Percentiles rank a stretch among this genome's conserved stretches.
Conservation (phyloP, 1,284 basidiomycete species). For the Fomitopsis pinicola region DNA sequence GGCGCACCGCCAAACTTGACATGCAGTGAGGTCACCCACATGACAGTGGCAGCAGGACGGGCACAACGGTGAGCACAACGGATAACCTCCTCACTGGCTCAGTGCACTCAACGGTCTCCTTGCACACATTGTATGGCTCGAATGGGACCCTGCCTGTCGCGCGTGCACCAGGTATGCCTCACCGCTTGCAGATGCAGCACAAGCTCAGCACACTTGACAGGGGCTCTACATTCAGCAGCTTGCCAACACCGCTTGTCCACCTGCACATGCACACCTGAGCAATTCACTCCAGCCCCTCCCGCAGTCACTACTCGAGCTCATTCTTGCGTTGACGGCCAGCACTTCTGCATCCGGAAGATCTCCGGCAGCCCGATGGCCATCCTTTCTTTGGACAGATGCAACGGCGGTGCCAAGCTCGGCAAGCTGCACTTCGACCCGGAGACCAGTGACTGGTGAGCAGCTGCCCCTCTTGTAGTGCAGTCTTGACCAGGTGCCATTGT, state of each 20-base stretch:
- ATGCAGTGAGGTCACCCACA: too few relatives aligned
- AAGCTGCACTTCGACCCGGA: too few relatives aligned
- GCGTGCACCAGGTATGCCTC: conserved; percentile 12
- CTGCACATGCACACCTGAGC: conserved; percentile 71
- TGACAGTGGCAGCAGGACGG: conserved; percentile 58
- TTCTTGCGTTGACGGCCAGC: conserved; percentile 78
- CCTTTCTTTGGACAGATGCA: conserved; percentile 81
- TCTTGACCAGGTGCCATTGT: too few relatives aligned
- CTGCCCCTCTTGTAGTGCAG: too few relatives aligned
- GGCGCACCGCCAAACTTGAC: too few relatives aligned
- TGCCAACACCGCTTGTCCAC: conserved; percentile 56
- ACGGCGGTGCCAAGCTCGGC: conserved; percentile 93
- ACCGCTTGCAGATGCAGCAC: conserved; percentile 29
- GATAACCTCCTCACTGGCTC: conserved; percentile 65
- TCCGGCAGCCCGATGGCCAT: conserved; percentile 82
- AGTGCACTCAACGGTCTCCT: conserved; percentile 61
- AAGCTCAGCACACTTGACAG: conserved; percentile 66
- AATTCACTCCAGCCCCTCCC: conserved; percentile 76
- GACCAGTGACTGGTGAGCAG: too few relatives aligned
- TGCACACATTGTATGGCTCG: conserved; percentile 64
- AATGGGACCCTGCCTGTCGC: conserved; percentile 14
- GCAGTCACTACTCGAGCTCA: conserved; percentile 90
- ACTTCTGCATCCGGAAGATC: conserved; percentile 89
- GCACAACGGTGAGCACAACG: conserved; percentile 60
- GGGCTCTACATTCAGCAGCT: conserved; percentile 56